These are phyloP conservation scores for Xylaria sp. DNA, from an alignment of 2,329 filamentous ascomycete genomes.

Conservation along the genomic window DNA sequence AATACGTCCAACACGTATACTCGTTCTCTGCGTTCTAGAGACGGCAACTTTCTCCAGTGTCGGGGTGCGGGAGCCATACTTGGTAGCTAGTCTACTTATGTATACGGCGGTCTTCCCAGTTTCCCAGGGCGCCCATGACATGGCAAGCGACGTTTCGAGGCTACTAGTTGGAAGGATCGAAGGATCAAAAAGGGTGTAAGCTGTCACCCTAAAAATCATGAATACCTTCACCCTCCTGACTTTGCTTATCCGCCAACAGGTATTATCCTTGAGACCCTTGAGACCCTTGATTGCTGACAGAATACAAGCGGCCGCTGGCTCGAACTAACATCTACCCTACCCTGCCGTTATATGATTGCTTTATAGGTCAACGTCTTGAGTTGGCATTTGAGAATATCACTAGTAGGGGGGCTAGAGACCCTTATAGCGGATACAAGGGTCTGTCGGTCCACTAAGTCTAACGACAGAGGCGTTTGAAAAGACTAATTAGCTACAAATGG, in stretches of 20 bases:
- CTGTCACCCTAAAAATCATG: neutral
- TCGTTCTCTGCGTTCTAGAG: neutral
- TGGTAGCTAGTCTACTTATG: too few relatives aligned
- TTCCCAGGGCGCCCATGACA: neutral
- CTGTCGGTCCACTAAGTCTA: neutral
- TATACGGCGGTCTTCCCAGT: neutral
- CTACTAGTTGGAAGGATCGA: neutral
- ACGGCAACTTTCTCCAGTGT: neutral
- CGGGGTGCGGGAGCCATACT: too few relatives aligned
- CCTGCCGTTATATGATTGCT: neutral
- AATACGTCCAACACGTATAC: neutral
- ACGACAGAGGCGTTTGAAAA: neutral
- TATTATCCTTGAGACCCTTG: neutral
- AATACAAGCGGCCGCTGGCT: neutral
- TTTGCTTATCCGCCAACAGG: neutral
- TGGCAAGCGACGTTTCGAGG: neutral
- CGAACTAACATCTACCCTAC: neutral
- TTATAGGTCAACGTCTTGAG: neutral
- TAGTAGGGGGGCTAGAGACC: neutral
- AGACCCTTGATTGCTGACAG: neutral
- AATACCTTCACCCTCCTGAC: neutral
- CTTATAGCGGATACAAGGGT: conserved; percentile 4
- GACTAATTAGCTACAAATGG: conserved; percentile 13
- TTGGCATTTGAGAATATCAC: neutral
- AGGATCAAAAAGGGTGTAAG: neutral